Evolutionary conservation across 768 basidiomycete genomes (phyloP), one percentile per base, ranked within the genome.

Genomic region (Epithele typhae): DNA sequence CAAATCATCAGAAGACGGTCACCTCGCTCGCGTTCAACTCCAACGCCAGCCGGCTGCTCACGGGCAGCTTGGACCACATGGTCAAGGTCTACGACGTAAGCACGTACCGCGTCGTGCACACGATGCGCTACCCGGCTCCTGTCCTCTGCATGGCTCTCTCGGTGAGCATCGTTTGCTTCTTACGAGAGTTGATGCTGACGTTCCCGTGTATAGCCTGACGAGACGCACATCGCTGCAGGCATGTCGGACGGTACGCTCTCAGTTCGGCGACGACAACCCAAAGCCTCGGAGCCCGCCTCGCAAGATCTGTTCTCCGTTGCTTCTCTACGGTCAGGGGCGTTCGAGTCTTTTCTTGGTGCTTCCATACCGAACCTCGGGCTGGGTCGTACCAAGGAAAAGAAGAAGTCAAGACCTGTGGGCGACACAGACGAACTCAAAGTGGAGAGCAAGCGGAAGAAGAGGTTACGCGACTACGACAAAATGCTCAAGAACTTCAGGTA

Each of bases 201-300:
- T n/a, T n/a, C n/a, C 35, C 7, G n/a, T 37, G 18, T 22, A 22
- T 30, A 97, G 92, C 93, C 92, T 22, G 94, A 98, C 63, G 91
- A 96, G 57, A 94, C 92, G 0, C 96, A 98, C 59, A 86, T 99
- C 33, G 89, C 91, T 1, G 89, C 90, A 1, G 96, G 96, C n/a
- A 91, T 97, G 86, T 85, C 92, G 14, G 96, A 98, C 61, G 95
- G 95, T 2, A 97, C 95, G 1, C 75, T 99, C n/a, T 94, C 94
- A n/a, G 80, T 99, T 38, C 89, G 96, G 23, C 78, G 91, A 55
- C 79, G 94, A 48, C 87, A 91, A 55, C 78, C 75, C 15, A 93
- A 89, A 64, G 67, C 79, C 0, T 78, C 77, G n/a, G 81, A 88
- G 61, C 58, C 67, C 0, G 64, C 66, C 3, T 56, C 63, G 2